Evolutionary conservation across 164 flowering plant species (phyloP).

Genomic region (Euptelea pleiosperma): DNA sequence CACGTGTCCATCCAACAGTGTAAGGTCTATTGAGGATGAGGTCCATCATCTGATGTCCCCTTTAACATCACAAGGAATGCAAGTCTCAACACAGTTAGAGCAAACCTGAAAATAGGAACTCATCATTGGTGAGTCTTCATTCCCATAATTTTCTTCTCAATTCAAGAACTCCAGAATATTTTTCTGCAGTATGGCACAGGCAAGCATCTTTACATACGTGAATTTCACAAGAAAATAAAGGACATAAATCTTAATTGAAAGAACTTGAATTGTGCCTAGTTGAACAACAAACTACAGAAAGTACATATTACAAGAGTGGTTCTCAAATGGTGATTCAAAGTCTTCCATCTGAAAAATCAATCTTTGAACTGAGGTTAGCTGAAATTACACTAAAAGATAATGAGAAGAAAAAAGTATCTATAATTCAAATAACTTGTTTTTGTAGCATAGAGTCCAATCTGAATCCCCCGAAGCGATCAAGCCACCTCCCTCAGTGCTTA

Average conservation of each 20-base stretch:
- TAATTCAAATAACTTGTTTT: slow-evolving; percentile 45
- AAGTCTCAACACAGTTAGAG: too few species aligned
- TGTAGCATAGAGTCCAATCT: slow-evolving; percentile 62
- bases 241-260: background rate
- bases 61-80: too few species aligned
- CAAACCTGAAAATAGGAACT: too few species aligned
- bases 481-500: slow-evolving; percentile 62
- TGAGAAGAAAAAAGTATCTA: slow-evolving; percentile 16
- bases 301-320: slow-evolving; percentile 5
- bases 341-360: slow-evolving; percentile 3
- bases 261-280: background rate
- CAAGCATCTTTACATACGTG: background rate
- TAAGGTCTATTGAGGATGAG: too few species aligned
- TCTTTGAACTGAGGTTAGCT: background rate
- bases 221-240: slow-evolving; percentile 1
- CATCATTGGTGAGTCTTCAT: too few species aligned
- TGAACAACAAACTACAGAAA: background rate
- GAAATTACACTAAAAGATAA: slow-evolving; percentile 2
- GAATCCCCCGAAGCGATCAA: slow-evolving; percentile 63
- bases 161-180: too few species aligned
- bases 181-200: too few species aligned
- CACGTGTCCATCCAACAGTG: too few species aligned
- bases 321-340: slow-evolving; percentile 5
- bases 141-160: too few species aligned
- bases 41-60: too few species aligned